Percentiles rank a stretch among this genome's conserved stretches.
phyloP scores from a whole-genome alignment of 2,329 filamentous ascomycete genomes.

The Raffaelea deltoideospora region DNA sequence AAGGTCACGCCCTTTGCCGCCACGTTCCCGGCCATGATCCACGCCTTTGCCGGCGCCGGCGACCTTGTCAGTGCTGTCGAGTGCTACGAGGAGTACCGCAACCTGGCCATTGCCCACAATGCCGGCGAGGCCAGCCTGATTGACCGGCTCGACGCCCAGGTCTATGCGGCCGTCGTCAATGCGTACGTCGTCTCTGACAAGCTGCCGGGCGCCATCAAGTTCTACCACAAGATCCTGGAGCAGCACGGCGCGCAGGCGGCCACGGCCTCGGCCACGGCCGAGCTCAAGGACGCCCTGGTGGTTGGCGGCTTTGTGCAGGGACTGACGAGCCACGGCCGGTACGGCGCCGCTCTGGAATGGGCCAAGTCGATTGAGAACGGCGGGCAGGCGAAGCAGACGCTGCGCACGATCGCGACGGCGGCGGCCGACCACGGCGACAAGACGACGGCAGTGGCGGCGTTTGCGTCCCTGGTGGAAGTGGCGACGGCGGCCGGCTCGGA shows the following conservation, averaged over 20 bases:
- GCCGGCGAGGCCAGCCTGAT: slow-evolving; percentile 52
- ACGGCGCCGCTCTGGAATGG: slow-evolving; percentile 59
- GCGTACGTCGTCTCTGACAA: slow-evolving; percentile 76
- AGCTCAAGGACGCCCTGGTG: slow-evolving; percentile 58
- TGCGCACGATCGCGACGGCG: slow-evolving; percentile 57
- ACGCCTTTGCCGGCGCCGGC: slow-evolving; percentile 70
- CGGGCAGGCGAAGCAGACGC: slow-evolving; percentile 43
- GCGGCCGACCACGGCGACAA: slow-evolving; percentile 70
- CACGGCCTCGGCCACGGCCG: no score
- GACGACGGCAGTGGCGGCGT: slow-evolving; percentile 52
- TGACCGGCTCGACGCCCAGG: slow-evolving; percentile 61
- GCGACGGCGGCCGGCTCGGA: slow-evolving; percentile 47
- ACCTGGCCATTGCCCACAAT: slow-evolving; percentile 73
- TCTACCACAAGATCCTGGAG: slow-evolving; percentile 64
- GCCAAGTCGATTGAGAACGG: slow-evolving; percentile 48
- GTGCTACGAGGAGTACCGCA: slow-evolving; percentile 89
- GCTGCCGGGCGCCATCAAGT: slow-evolving; percentile 66
- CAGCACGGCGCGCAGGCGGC: slow-evolving; percentile 44
- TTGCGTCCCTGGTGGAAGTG: slow-evolving; percentile 38
- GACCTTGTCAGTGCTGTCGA: slow-evolving; percentile 82
- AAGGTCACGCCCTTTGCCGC: slow-evolving; percentile 61
- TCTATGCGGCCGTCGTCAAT: slow-evolving; percentile 84
- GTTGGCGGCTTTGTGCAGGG: slow-evolving; percentile 65
- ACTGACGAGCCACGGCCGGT: slow-evolving; percentile 54
- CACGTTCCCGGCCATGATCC: slow-evolving; percentile 87